phyloP scores from a whole-genome alignment of 495 filamentous ascomycete genomes.

The Symbiotaphrina buchneri region DNA sequence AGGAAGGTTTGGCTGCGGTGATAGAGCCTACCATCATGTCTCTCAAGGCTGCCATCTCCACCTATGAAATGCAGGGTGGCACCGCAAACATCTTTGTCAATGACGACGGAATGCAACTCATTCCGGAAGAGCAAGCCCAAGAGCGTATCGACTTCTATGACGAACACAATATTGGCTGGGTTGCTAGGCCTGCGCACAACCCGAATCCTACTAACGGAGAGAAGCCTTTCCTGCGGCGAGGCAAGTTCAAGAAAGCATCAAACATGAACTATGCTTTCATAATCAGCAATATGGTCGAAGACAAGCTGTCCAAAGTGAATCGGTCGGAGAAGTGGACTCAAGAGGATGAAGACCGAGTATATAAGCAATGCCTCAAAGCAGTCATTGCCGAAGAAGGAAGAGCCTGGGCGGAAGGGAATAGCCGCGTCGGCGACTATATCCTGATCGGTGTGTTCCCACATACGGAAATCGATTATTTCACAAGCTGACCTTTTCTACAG shows the following conservation, averaged over 20 bases:
- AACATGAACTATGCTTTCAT: slow-evolving; percentile 51
- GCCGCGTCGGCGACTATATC: slow-evolving; percentile 63
- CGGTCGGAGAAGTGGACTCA: slow-evolving; percentile 22
- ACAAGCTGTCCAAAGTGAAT: slow-evolving; percentile 21
- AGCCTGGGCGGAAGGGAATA: slow-evolving; percentile 62
- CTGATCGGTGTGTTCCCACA: slow-evolving; percentile 12
- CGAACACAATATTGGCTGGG: slow-evolving; percentile 39
- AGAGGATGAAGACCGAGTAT: slow-evolving; percentile 25
- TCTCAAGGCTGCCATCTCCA: slow-evolving; percentile 39
- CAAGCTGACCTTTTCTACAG: slow-evolving; percentile 5
- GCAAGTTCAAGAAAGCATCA: slow-evolving; percentile 55
- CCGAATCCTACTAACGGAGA: slow-evolving; percentile 17
- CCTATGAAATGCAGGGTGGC: slow-evolving; percentile 36
- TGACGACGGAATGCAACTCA: slow-evolving; percentile 22
- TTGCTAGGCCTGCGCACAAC: slow-evolving; percentile 34
- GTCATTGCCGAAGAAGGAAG: slow-evolving; percentile 36
- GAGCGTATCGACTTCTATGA: slow-evolving; percentile 39
- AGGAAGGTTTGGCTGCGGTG: slow-evolving; percentile 39
- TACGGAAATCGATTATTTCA: background rate
- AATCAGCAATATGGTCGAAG: slow-evolving; percentile 34
- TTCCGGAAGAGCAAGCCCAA: slow-evolving; percentile 26
- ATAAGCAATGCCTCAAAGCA: slow-evolving; percentile 23
- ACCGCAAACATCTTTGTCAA: slow-evolving; percentile 25
- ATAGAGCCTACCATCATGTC: slow-evolving; percentile 39
- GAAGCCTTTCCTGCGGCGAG: slow-evolving; percentile 26